Base-by-base conservation (phyloP, 306 rosid genomes). In the Sophora flavescens region DNA sequence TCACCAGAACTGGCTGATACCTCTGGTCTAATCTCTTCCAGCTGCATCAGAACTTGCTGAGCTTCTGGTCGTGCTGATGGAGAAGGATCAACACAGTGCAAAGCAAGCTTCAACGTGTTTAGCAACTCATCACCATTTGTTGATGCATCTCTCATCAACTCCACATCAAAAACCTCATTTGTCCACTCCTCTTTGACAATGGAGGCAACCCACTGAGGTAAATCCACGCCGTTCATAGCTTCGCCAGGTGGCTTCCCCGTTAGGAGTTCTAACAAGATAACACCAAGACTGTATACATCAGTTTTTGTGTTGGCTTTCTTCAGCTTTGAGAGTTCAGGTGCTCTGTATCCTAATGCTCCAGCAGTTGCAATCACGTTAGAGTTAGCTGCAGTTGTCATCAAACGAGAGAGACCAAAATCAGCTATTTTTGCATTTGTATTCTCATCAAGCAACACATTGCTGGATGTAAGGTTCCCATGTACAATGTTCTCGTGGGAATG, bases 21-120 rank as follows among this genome's bases (percentile, higher is more conserved):
- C 67, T 86, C 87, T 8, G 89, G 90, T 79, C 89, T 90, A 68
- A 94, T 92, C 54, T 89, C 91, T 80, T 94, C 97, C 2, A 92
- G 86, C 75, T 94, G 98, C 77, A 84, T 96, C 38, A 90, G 89
- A 41, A 94, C 87, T 69, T 86, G 91, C 36, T 77, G 91, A 42
- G 80, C 89, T 45, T 94, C 97, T 0, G 97, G 97, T 6, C 98
- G 87, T 50, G 92, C 89, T 10, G 97, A 82, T 17, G 97, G 95
- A n/a, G 97, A 88, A 77, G 98, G 97, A 85, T 94, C 98, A 69
- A 94, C 98, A 86, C 98, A 90, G 57, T 94, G 98, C 94, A 94
- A 71, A 75, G 97, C 97, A 44, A 94, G 86, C 76, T 94, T 94
- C 78, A 94, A 75, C 2, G 95, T 90, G 84, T 91, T 91, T 0